A percentile compares a stretch with the other conserved stretches of the same genome.
Evolutionary conservation across 2,329 filamentous ascomycete species (phyloP).

Genomic region (Arthrinium phaeospermum): DNA sequence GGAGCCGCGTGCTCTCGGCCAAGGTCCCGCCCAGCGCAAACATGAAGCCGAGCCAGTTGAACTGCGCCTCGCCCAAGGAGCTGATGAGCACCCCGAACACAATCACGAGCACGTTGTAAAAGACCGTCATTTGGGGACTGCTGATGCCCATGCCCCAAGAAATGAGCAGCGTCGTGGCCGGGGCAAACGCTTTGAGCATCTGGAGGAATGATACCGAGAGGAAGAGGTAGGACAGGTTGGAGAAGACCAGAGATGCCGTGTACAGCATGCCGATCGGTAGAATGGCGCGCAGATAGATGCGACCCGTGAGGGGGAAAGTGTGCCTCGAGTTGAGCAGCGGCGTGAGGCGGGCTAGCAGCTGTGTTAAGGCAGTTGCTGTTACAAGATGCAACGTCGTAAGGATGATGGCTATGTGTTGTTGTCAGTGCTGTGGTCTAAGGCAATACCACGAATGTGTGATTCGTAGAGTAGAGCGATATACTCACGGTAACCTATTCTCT

Average conservation of each 20-base stretch:
- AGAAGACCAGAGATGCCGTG: constrained; percentile 67
- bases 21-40: constrained; percentile 77
- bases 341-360: constrained; percentile 67
- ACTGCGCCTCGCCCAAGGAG: constrained; percentile 68
- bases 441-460: background rate
- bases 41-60: constrained; percentile 67
- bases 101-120: constrained; percentile 57
- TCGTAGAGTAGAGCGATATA: background rate
- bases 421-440: background rate
- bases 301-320: constrained; percentile 64
- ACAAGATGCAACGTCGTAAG: constrained; percentile 70
- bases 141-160: constrained; percentile 32
- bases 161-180: constrained; percentile 51
- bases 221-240: constrained; percentile 70
- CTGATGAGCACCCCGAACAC: constrained; percentile 57
- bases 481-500: constrained; percentile 2
- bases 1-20: constrained; percentile 79
- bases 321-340: constrained; percentile 65
- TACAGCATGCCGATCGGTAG: constrained; percentile 70
- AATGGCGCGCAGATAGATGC: constrained; percentile 66
- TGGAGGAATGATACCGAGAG: constrained; percentile 71
- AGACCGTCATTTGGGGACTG: constrained; percentile 54
- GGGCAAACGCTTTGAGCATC: constrained; percentile 61
- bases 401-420: constrained; percentile 49
- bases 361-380: constrained; percentile 69